Evolutionary conservation across 345 rosid species (phyloP).

Genomic region (Euphorbia peplus): DNA sequence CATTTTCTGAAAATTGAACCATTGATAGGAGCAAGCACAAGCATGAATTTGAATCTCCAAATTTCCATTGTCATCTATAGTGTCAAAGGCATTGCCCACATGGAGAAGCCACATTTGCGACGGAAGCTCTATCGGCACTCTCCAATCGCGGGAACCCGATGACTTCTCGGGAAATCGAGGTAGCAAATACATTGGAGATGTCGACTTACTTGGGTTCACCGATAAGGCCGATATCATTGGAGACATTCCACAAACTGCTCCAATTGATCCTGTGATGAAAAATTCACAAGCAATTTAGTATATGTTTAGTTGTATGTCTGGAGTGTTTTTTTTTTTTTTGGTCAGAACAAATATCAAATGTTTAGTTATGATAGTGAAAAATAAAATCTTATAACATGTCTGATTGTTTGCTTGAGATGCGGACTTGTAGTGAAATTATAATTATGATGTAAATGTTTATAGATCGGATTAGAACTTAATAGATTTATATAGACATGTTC

Average conservation of each 20-base stretch:
- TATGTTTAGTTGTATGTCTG: too few relatives aligned
- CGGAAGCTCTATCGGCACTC: constrained; percentile 65
- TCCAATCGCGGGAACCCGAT: constrained; percentile 55
- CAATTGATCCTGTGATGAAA: constrained; percentile 55
- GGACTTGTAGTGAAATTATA: too few relatives aligned
- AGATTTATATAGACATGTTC: too few relatives aligned
- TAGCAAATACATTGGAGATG: constrained; percentile 73
- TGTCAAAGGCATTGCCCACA: constrained; percentile 71
- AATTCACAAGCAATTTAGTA: background rate
- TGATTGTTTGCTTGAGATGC: too few relatives aligned
- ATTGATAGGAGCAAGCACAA: constrained; percentile 63
- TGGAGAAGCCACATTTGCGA: constrained; percentile 75
- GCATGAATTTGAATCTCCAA: constrained; percentile 59
- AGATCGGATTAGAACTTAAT: too few relatives aligned
- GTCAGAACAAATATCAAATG: too few relatives aligned
- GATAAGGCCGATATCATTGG: constrained; percentile 93
- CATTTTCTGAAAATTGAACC: constrained; percentile 83
- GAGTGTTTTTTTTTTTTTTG: too few relatives aligned
- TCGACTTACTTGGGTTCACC: constrained; percentile 66
- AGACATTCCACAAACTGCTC: constrained; percentile 67
- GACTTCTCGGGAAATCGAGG: constrained; percentile 51
- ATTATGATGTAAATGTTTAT: too few relatives aligned
- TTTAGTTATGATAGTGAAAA: too few relatives aligned
- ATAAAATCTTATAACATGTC: too few relatives aligned
- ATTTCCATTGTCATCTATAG: constrained; percentile 37